Base-by-base conservation (phyloP, 2,329 filamentous ascomycete genomes). In the Penicillium thymicola region DNA sequence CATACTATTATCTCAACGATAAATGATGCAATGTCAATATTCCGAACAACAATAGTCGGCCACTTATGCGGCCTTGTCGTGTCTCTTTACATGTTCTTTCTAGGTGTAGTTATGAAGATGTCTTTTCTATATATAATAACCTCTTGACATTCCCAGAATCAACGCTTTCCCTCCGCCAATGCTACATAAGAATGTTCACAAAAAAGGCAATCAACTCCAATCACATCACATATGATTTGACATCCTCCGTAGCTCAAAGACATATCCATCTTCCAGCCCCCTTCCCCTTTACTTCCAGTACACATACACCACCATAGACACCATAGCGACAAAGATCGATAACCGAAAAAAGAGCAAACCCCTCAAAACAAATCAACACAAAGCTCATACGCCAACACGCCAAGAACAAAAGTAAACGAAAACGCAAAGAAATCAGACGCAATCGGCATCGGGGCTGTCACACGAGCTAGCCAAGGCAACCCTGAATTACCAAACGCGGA, bases 1-100 rank as follows among this genome's bases (percentile, higher is more conserved):
- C 18, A 58, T 48, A 36, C 23, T 37, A 27, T 44, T 47, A 60
- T 55, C 41, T 44, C 28, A 14, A 36, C 21, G 36, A 50, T 53
- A 18, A 28, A 59, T 54, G 45, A 57, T 60, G 14, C 56, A 59
- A 58, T 59, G 36, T 40, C 18, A 62, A 42, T 40, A 45, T 57
- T 43, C 28, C 27, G 14, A 51, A 45, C 14, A 23, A 32, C 11
- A 32, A 32, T 32, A 32, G 5, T 32, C 30, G 2, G 11, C 30
- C 11, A 32, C 30, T 32, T 13, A 32, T 32, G 30, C 11, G 11
- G 11, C 5, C 30, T 32, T 32, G 30, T 32, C 30, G 13, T 32
- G 11, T 32, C 11, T 32, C 5, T 32, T 32, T 32, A 32, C 30
- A 13, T 30, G 28, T 11, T 11, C 10, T 30, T 30, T 30, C 5